Base-by-base conservation (phyloP, 169 alveolate species). In the Cryptosporidium ubiquitum region DNA sequence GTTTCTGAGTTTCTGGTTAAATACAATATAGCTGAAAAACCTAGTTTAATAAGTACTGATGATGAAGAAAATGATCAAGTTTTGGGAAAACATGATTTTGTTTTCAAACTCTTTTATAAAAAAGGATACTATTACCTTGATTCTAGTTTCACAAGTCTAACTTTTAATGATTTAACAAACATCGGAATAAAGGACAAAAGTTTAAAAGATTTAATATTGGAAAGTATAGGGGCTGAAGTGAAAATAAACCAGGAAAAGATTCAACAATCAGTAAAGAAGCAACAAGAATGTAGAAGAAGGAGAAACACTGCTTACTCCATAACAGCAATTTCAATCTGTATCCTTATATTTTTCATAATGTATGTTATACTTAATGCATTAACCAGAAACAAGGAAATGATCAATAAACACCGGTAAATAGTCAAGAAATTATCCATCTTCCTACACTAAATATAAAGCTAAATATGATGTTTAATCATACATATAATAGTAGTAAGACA, bases 81-180 rank as follows among this genome's bases (percentile, higher is more conserved):
- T 16, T 37, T 64, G 16, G 73, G 89, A 3, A 79, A 47, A 64
- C 68, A 44, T 44, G 89, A 79, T 37, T 79, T 79, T 40, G 37
- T 79, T 16, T 79, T 79, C 26, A 79, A 79, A n/a, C 66, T 79
- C 35, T 79, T 79, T 58, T 79, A 60, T 33, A 79, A 79, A 64
- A 40, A 58, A 12, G 89, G 89, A 1, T 79, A 60, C 44, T 20
- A 37, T 44, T 42, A 79, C 18, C 33, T 79, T 9, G 89, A 79
- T 42, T 23, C 73, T 31, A 79, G 69, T 20, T 79, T 79, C n/a
- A 44, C 44, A 26, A 37, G 37, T 29, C 69, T 79, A n/a, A 79
- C 89, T 4, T 10, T 42, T 31, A 40, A 37, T 23, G 64, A 79
- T 39, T 31, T 79, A 47, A 52, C 89, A 14, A 60, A 49, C 37